A percentile compares a stretch with the other conserved stretches of the same genome.
These are phyloP conservation scores for Hygrophorus pudorinus DNA, from an alignment of 768 basidiomycete genomes.

Conservation along the genomic window DNA sequence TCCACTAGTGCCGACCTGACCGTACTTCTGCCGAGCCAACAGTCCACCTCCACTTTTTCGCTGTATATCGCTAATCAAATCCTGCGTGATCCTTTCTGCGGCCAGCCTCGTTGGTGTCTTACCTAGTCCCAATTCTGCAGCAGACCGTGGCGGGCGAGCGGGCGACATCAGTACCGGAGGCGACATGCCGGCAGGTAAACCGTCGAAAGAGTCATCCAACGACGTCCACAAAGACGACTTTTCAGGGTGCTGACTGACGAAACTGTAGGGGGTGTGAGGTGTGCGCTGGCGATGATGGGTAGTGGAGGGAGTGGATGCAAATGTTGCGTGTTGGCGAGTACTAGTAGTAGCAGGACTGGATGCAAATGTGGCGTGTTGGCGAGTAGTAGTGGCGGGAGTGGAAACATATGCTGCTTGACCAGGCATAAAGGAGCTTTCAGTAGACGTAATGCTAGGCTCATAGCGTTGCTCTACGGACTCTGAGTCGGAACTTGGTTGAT, in stretches of 20 bases:
- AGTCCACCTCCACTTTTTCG: constrained; percentile 19
- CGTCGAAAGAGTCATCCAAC: constrained; percentile 44
- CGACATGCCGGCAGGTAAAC: constrained; percentile 46
- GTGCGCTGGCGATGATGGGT: constrained; percentile 21
- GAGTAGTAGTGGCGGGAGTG: constrained; percentile 50
- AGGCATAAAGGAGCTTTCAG: constrained; percentile 69
- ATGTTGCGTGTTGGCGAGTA: constrained; percentile 17
- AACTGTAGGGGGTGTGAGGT: constrained; percentile 3
- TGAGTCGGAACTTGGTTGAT: constrained; percentile 13
- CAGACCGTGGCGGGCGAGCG: constrained; percentile 38
- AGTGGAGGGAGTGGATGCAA: constrained; percentile 37
- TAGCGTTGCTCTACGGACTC: constrained; percentile 16
- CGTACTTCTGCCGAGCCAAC: constrained; percentile 15
- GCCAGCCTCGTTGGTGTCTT: constrained; percentile 69
- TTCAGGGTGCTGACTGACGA: neutral
- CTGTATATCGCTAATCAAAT: constrained; percentile 49
- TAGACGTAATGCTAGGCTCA: constrained; percentile 39
- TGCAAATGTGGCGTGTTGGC: constrained; percentile 20
- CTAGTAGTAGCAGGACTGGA: constrained; percentile 43
- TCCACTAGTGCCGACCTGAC: constrained; percentile 17
- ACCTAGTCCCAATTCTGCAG: constrained; percentile 38
- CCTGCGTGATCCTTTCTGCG: constrained; percentile 54
- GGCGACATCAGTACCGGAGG: constrained; percentile 50
- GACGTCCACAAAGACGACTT: constrained; percentile 9
- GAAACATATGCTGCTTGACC: constrained; percentile 66